These are phyloP conservation scores for Alternaria sp. DNA, from an alignment of 2,329 filamentous ascomycete genomes.

Conservation along the genomic window DNA sequence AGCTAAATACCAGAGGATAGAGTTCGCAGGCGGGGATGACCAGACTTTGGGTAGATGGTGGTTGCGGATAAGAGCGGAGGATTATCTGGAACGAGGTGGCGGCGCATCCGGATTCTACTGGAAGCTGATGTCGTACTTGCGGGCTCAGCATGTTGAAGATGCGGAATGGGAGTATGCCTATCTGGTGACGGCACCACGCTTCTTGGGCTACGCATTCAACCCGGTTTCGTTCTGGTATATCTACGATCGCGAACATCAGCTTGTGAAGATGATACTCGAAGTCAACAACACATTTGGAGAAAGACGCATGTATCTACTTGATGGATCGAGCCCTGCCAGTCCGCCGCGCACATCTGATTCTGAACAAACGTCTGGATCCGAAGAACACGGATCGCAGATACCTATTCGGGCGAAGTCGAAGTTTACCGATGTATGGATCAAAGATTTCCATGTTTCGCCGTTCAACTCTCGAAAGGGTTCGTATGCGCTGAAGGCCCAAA, in stretches of 20 bases:
- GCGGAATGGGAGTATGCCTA: constrained; percentile 70
- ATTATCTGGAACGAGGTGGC: constrained; percentile 66
- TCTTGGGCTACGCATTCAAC: constrained; percentile 75
- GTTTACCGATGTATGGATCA: constrained; percentile 64
- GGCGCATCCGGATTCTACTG: constrained; percentile 62
- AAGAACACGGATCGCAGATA: constrained; percentile 6
- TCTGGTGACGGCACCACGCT: constrained; percentile 71
- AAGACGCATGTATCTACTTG: constrained; percentile 69
- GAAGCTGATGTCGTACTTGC: constrained; percentile 68
- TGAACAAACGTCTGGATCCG: constrained; percentile 3
- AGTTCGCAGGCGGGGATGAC: constrained; percentile 30
- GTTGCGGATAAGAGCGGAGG: constrained; percentile 65
- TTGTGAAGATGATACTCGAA: constrained; percentile 72
- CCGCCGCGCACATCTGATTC: constrained; percentile 25
- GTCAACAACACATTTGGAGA: constrained; percentile 81
- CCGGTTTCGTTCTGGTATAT: constrained; percentile 82
- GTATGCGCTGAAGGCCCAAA: constrained; percentile 55
- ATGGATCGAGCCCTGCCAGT: constrained; percentile 43
- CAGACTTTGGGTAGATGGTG: constrained; percentile 52
- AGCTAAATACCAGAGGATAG: constrained; percentile 22
- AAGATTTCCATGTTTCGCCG: constrained; percentile 78
- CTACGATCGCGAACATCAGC: constrained; percentile 63
- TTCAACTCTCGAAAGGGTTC: constrained; percentile 67
- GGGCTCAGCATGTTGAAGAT: constrained; percentile 64
- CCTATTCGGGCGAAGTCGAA: constrained; percentile 20